A percentile compares a stretch with the other conserved stretches of the same genome.
Evolutionary conservation across 805 yeast genomes (phyloP).

Genomic region (Kuraishia piskuri): DNA sequence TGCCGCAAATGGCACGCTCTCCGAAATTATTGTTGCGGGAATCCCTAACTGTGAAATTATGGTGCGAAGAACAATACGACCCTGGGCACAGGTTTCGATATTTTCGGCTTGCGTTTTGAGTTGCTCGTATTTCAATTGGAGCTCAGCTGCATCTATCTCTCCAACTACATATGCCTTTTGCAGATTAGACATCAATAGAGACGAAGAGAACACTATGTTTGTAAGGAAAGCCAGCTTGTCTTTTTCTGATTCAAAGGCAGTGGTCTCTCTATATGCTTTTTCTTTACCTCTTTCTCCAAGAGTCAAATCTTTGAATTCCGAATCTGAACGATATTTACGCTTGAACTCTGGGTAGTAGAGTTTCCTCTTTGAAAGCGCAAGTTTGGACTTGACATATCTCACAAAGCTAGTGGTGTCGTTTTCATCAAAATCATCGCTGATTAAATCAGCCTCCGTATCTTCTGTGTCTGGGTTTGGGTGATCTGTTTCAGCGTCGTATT

Average conservation of each 20-base stretch:
- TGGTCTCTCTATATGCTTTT: slow-evolving; percentile 8
- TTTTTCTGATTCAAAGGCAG: slow-evolving; percentile 1
- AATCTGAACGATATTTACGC: slow-evolving; percentile 9
- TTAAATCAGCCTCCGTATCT: background rate
- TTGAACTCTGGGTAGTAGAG: slow-evolving; percentile 20
- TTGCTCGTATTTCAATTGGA: background rate
- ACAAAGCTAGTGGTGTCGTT: background rate
- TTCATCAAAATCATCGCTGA: background rate
- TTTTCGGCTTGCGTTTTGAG: background rate
- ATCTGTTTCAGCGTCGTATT: background rate
- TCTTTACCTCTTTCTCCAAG: slow-evolving; percentile 11
- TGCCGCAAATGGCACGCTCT: background rate
- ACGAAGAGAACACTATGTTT: background rate
- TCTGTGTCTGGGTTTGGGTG: background rate
- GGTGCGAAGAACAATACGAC: background rate
- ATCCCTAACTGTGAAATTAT: background rate
- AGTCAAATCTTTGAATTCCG: slow-evolving; percentile 7
- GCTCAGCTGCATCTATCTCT: background rate
- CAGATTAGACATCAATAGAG: background rate
- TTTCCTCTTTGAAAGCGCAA: slow-evolving; percentile 4
- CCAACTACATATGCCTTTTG: background rate
- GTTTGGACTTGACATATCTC: background rate
- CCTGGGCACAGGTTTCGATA: background rate
- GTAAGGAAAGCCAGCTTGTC: background rate
- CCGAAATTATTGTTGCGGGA: background rate